Percentiles rank a stretch among this genome's conserved stretches.
Evolutionary conservation across 257 asterid species (phyloP).

Genomic region (Osmanthus fragrans): DNA sequence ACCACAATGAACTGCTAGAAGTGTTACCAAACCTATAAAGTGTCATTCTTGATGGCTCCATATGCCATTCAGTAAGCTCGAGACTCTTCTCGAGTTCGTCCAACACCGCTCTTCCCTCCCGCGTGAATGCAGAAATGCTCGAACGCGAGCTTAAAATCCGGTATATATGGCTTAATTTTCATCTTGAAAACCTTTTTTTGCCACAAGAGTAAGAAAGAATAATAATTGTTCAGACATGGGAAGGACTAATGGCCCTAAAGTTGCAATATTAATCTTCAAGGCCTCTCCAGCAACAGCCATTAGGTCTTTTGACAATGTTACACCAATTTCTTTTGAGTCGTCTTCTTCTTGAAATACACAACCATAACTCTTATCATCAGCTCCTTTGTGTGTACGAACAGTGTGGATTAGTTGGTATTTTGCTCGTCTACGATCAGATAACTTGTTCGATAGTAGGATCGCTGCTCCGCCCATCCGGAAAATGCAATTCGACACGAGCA

Average conservation of each 20-base stretch:
- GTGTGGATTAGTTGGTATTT: conserved; percentile 33
- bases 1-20: conserved; percentile 52
- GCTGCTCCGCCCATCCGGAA: conserved; percentile 43
- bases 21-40: conserved; percentile 54
- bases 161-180: conserved; percentile 48
- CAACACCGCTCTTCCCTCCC: conserved; percentile 51
- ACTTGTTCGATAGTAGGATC: conserved; percentile 36
- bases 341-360: conserved; percentile 34
- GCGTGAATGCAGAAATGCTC: conserved; percentile 61
- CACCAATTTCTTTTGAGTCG: conserved; percentile 25
- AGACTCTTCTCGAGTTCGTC: conserved; percentile 54
- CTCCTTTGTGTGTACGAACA: conserved; percentile 39
- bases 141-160: conserved; percentile 52
- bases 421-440: conserved; percentile 25
- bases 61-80: conserved; percentile 37
- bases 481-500: conserved; percentile 38
- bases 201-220: conserved; percentile 31
- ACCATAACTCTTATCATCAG: conserved; percentile 30
- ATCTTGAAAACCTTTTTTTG: conserved; percentile 42
- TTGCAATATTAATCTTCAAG: conserved; percentile 45
- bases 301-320: conserved; percentile 48
- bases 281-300: conserved; percentile 59
- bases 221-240: conserved; percentile 36
- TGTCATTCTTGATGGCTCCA: conserved; percentile 64
- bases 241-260: conserved; percentile 39